Base-by-base conservation (phyloP, 257 asterid species). In the Jacaranda mimosifolia region DNA sequence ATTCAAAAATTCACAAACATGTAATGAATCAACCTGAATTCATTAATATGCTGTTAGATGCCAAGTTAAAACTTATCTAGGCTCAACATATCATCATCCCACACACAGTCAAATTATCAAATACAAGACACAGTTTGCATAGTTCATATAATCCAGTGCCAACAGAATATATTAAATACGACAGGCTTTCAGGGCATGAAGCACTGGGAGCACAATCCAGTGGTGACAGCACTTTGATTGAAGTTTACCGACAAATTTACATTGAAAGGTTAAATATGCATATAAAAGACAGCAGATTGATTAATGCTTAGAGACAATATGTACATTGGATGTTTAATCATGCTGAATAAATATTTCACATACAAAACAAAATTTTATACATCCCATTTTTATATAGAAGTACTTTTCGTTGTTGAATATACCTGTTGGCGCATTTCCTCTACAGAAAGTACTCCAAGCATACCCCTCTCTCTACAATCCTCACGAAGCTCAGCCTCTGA, bases 381-480 rank as follows among this genome's bases (percentile, higher is more conserved):
- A 65, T 70, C 65, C 17, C 36, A 55, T 42, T 71, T 65, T 7
- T 11, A 46, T 60, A 51, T 39, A 39, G 73, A 10, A 66, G 56
- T 67, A 17, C 19, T 66, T 51, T 73, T 70, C 17, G 39, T 56
- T 55, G n/a, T 72, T 32, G 19, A 17, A 75, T 74, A 71, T 79
- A 94, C 98, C 98, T 89, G 97, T 79, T 90, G 92, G 36, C 97
- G 97, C 98, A 94, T 94, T 85, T 94, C 98, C 75, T 94, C 97
- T 53, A 81, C 97, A 7, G 97, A 94, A 83, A 86, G 79, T 71
- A 81, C 87, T 71, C 92, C 96, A 70, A 94, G 87, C 89, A 94
- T 90, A 81, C 98, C 98, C 68, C 98, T 92, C 83, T 94, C 98
- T 82, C 96, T 83, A 77, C 98, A 94, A 79, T 90, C 97, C 84